Base-by-base conservation (phyloP, 2,329 filamentous ascomycete genomes). In the Pleurostoma richardsiae region DNA sequence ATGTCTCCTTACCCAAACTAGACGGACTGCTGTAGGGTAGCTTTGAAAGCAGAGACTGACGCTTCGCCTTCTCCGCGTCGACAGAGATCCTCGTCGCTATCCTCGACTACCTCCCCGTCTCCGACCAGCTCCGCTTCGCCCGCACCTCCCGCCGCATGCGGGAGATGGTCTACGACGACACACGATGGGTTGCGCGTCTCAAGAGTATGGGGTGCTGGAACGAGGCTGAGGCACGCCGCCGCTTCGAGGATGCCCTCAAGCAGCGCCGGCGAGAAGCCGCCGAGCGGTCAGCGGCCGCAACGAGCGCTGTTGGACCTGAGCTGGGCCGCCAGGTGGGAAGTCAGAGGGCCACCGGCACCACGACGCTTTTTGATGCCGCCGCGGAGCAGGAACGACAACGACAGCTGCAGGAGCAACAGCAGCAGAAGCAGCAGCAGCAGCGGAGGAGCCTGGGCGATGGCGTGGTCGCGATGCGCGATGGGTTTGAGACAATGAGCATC, bases 81-180 rank as follows among this genome's bases (percentile, higher is more conserved):
- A 40, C 62, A 89, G 92, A 97, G 71, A 89, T 97, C 55, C 81
- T 97, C 56, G 86, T 86, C 30, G 79, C 83, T 0, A 90, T 99
- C 55, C 80, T 99, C 61, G 90, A 96, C 62, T 90, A 95, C 69
- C 81, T 97, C 38, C 86, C 89, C 38, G 79, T 96, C 29, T 73
- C 85, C 50, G 92, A 96, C 65, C 84, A 95, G 59, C 80, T 97
- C 63, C 82, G 83, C 55, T 92, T 90, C 62, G 92, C 94, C 40
- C 84, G 86, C 52, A 84, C 88, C 28, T 96, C 90, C 49, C 86
- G 82, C 61, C 87, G 89, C 50, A 82, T 97, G 77, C 86, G 87
- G 62, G 94, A 99, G 69, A 99, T 99, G 91, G 91, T 96, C 3
- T 99, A 97, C 68, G 94, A 99, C 65, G 94, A 99, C 66, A 89